These are phyloP conservation scores for Arthrobotrys conoides DNA, from an alignment of 2,329 filamentous ascomycete genomes.

Conservation along the genomic window DNA sequence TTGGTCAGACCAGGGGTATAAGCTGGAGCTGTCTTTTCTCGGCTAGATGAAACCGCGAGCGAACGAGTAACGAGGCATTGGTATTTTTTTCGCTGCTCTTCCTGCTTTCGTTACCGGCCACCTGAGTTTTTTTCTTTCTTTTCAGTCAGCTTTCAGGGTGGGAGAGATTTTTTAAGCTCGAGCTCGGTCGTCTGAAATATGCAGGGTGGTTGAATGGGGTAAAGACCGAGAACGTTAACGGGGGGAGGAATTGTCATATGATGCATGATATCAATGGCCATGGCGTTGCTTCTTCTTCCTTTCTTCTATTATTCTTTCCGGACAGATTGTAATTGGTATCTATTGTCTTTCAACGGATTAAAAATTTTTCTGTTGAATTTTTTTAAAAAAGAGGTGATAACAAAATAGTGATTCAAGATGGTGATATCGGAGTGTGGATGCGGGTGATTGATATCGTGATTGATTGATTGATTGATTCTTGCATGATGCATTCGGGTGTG, in stretches of 20 bases:
- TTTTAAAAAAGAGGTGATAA: constrained; percentile 6
- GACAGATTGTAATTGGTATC: not conserved
- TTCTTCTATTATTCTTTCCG: no score
- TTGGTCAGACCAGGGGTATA: not conserved
- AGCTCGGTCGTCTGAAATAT: constrained; percentile 24
- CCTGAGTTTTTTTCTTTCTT: constrained; percentile 32
- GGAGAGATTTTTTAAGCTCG: constrained; percentile 11
- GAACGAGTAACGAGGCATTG: not conserved
- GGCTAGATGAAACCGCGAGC: constrained; percentile 31
- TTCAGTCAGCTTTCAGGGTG: not conserved
- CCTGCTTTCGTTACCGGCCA: constrained; percentile 29
- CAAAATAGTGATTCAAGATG: constrained; percentile 20
- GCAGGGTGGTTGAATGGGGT: constrained; percentile 17
- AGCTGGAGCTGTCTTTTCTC: constrained; percentile 9
- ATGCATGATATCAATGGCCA: constrained; percentile 52
- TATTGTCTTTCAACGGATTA: not conserved
- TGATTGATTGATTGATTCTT: constrained; percentile 19
- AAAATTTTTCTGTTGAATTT: constrained; percentile 23
- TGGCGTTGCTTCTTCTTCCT: constrained; percentile 4
- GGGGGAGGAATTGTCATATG: constrained; percentile 54
- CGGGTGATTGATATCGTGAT: not conserved
- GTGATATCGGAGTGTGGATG: constrained; percentile 12
- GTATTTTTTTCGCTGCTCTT: not conserved
- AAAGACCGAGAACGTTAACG: constrained; percentile 4
- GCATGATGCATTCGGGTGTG: constrained; percentile 47